phyloP scores from a whole-genome alignment of 2,329 filamentous ascomycete genomes.

The Fusarium verticillioides region DNA sequence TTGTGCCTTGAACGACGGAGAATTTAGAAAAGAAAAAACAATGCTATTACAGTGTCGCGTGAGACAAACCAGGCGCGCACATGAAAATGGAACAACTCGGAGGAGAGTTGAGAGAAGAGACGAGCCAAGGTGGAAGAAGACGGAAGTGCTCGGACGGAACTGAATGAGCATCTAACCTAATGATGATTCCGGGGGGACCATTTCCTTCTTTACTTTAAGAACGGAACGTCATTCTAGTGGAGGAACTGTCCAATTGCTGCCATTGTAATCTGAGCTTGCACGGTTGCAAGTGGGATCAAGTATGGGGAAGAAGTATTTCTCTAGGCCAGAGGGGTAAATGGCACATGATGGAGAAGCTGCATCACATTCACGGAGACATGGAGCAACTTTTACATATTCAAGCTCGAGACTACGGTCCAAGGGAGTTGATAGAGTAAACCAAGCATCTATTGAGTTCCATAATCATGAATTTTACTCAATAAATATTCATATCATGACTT shows the following conservation, averaged over 20 bases:
- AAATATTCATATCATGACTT: conserved; percentile 9
- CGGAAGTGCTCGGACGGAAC: conserved; percentile 38
- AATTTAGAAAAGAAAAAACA: not conserved
- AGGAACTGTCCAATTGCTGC: conserved; percentile 21
- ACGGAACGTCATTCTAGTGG: conserved; percentile 40
- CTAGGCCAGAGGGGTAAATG: conserved; percentile 12
- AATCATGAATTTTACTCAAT: not conserved
- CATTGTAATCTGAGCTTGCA: conserved; percentile 8
- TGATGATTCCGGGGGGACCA: conserved; percentile 28
- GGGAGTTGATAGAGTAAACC: not conserved
- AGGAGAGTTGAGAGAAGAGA: not conserved
- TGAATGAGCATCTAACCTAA: conserved; percentile 31
- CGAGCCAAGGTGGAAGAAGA: conserved; percentile 19
- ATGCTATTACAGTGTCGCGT: conserved; percentile 20
- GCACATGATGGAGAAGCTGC: conserved; percentile 36
- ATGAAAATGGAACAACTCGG: conserved; percentile 27
- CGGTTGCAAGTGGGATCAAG: conserved; percentile 35
- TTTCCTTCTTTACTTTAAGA: conserved; percentile 3
- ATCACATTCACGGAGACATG: conserved; percentile 22
- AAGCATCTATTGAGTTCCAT: not conserved
- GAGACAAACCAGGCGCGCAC: conserved; percentile 25
- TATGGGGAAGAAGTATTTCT: conserved; percentile 36
- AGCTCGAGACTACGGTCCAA: conserved; percentile 2
- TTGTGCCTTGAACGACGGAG: conserved; percentile 8
- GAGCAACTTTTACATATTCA: conserved; percentile 14